Conservation (phyloP, 495 filamentous ascomycete genomes). For the Aspergillus egyptiacus region DNA sequence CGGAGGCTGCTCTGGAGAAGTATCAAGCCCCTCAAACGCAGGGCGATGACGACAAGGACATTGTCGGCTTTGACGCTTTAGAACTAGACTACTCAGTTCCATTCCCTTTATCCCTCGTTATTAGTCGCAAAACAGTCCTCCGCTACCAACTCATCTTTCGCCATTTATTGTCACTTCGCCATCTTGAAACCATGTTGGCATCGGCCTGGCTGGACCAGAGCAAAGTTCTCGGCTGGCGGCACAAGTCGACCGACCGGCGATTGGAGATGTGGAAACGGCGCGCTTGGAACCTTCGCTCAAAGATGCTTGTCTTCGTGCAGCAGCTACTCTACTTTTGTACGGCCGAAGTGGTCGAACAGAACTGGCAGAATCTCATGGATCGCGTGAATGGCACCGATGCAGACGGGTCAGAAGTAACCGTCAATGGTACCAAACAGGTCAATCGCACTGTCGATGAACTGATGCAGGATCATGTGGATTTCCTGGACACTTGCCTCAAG, state of each 20-base stretch:
- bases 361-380: slow-evolving; percentile 89
- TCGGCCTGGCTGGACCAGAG: slow-evolving; percentile 87
- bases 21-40: slow-evolving; percentile 48
- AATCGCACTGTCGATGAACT: slow-evolving; percentile 91
- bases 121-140: slow-evolving; percentile 91
- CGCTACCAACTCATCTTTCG: slow-evolving; percentile 95
- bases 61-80: slow-evolving; percentile 81
- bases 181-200: slow-evolving; percentile 78
- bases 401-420: slow-evolving; percentile 43
- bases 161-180: slow-evolving; percentile 79
- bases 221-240: slow-evolving; percentile 75
- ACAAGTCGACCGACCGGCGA: slow-evolving; percentile 63
- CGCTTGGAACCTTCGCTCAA: slow-evolving; percentile 82
- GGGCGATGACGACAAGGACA: slow-evolving; percentile 73
- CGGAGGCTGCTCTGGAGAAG: slow-evolving; percentile 50
- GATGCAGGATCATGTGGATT: slow-evolving; percentile 99
- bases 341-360: slow-evolving; percentile 93
- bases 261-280: slow-evolving; percentile 90
- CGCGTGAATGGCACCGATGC: slow-evolving; percentile 61
- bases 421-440: slow-evolving; percentile 45
- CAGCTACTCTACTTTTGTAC: slow-evolving; percentile 96
- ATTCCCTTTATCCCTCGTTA: slow-evolving; percentile 94
- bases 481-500: slow-evolving; percentile 93
- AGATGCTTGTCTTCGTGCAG: slow-evolving; percentile 96
- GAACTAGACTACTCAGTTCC: slow-evolving; percentile 92